Evolutionary conservation across 148 eudicot genomes (phyloP), one percentile per base, ranked within the genome.

Genomic region (Heliosperma pusillum): DNA sequence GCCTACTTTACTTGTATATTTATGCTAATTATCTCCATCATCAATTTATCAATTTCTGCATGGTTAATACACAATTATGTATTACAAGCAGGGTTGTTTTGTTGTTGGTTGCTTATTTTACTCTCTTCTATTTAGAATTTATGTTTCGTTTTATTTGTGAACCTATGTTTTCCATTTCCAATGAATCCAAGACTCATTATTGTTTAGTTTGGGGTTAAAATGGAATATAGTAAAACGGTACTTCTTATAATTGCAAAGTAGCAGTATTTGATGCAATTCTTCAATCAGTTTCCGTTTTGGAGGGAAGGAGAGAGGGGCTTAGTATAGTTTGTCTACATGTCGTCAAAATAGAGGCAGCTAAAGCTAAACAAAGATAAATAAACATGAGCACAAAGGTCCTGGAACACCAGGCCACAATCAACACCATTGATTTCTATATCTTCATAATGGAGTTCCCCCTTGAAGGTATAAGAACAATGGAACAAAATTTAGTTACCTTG

Each of bases 1-100:
- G 90, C 89, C 74, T 88, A 93, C 80, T 87, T 74, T 72, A 72
- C 50, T 77, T 71, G 69, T 47, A 30, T 11, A 74, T 65, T 57
- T 76, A 25, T 59, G 50, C 24, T 47, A 30, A 22, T 72, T 40
- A 25, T 10, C 26, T 71, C 44, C 47, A 27, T 8, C 36, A n/a
- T n/a, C 17, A 66, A 11, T 17, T 36, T 29, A 2, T 56, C 50
- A 44, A n/a, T 19, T 56, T n/a, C 19, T 56, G 0, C 2, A 13
- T 64, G 30, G 21, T 17, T 64, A 5, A 40, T 64, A 8, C 68
- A 16, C 13, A 64, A 29, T 13, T 64, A 27, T 64, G 50, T 66
- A 33, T 66, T 7, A 66, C 50, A 36, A 66, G 15, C 16, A 20
- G 1, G 52, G 70, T 0, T 64, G 30, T 5, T 5, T 64, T 13